A percentile compares a stretch with the other conserved stretches of the same genome.
Evolutionary conservation across 345 rosid species (phyloP).

Genomic region (Garcia nutans): DNA sequence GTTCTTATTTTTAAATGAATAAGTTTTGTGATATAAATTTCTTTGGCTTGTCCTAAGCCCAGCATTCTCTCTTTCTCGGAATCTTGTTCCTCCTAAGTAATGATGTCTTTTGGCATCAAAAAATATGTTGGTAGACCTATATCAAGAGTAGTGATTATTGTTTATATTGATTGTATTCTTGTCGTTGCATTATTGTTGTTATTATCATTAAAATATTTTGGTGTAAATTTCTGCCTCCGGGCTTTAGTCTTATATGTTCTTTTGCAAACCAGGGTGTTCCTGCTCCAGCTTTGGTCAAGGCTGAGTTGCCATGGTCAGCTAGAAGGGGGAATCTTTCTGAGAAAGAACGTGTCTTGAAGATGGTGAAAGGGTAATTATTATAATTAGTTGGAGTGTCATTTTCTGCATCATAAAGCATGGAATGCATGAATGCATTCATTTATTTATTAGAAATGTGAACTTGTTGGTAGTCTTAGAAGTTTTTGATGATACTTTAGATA

Average conservation of each 20-base stretch:
- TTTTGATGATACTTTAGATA: neutral
- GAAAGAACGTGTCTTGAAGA: slow-evolving; percentile 76
- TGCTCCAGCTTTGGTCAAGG: slow-evolving; percentile 64
- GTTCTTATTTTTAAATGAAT: neutral
- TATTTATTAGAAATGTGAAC: neutral
- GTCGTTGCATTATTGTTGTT: neutral
- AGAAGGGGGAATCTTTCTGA: slow-evolving; percentile 77
- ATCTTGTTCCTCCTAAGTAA: neutral
- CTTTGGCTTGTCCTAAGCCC: neutral
- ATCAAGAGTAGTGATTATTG: neutral
- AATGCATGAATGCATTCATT: neutral
- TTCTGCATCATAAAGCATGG: neutral
- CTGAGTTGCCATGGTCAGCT: slow-evolving; percentile 94
- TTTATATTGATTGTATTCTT: neutral
- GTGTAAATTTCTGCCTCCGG: slow-evolving; percentile 10
- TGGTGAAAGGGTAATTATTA: slow-evolving; percentile 75
- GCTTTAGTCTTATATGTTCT: slow-evolving; percentile 16
- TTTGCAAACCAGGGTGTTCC: slow-evolving; percentile 60
- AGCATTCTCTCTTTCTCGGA: neutral
- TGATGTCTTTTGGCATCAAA: neutral
- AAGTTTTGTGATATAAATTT: too few relatives aligned
- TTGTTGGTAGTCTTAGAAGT: neutral
- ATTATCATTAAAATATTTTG: neutral
- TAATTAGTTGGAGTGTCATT: neutral
- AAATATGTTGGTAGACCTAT: neutral